Base-by-base conservation (phyloP, 1,284 basidiomycete genomes). In the Athelia sp. region DNA sequence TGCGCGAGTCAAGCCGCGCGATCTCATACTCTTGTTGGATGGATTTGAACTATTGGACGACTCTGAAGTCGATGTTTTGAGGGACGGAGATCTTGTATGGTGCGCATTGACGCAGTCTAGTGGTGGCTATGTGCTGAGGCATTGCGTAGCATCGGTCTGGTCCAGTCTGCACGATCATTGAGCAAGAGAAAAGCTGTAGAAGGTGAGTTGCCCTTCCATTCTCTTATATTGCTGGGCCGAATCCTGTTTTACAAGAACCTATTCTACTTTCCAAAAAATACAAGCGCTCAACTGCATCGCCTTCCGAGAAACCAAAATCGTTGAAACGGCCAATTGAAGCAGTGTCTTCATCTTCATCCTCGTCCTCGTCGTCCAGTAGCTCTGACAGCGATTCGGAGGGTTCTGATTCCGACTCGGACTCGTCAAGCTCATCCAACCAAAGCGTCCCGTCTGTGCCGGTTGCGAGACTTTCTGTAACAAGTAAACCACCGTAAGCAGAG, bases 61-160 rank as follows among this genome's bases (percentile, higher is more conserved):
- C 4, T 68, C 63, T 15, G 55, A 65, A 0, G 56, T 75, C n/a
- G 59, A 64, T 21, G 57, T 78, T 8, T 50, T 77, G 1, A 62
- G 68, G 43, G 76, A 78, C 26, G 72, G 70, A 0, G 76, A 77
- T 45, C 53, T 75, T 1, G 59, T 77, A 29, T 62, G 60, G 75
- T 73, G 52, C 51, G 73, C 51, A 17, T 11, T 44, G n/a, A 4
- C n/a, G 8, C 36, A 17, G n/a, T 40, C 6, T 40, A 21, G 8
- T 40, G 36, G n/a, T n/a, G 6, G 36, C n/a, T 40, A n/a, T 40
- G 36, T 8, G 36, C 36, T 40, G 15, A 40, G 8, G 9, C 8
- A 9, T n/a, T n/a, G 36, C 15, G 6, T n/a, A 40, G 36, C 15
- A 40, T 40, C 36, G 19, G 19, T 17, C 36, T 40, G 6, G 36